Conservation (phyloP, 2,329 filamentous ascomycete genomes). For the Whalleya microplaca region DNA sequence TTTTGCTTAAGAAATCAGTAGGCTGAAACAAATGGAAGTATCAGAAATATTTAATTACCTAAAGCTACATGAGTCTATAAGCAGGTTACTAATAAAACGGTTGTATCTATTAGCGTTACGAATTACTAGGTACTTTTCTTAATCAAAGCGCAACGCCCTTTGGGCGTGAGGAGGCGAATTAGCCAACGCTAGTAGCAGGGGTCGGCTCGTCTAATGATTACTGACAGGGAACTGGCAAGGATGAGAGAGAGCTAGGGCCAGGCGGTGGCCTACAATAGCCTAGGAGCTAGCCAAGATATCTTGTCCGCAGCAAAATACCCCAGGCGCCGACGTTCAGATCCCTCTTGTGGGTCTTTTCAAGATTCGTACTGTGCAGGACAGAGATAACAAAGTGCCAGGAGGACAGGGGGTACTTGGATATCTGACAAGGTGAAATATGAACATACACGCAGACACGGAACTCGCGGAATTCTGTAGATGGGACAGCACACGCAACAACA, state of each 20-base stretch:
- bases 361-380: slow-evolving; percentile 14
- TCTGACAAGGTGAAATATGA: slow-evolving; percentile 15
- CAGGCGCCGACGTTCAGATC: slow-evolving; percentile 11
- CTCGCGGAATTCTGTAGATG: no score
- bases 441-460: slow-evolving; percentile 7
- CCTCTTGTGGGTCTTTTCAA: neutral
- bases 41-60: no score
- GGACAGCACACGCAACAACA: neutral
- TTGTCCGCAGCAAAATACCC: slow-evolving; percentile 10
- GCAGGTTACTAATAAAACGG: no score
- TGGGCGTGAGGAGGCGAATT: no score
- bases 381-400: slow-evolving; percentile 5
- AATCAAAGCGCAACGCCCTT: no score
- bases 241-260: slow-evolving; percentile 3
- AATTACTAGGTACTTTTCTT: no score
- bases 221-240: slow-evolving; percentile 14
- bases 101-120: no score
- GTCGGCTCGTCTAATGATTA: slow-evolving; percentile 7
- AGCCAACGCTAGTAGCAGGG: slow-evolving; percentile 11
- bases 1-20: no score
- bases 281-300: slow-evolving; percentile 17
- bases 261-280: slow-evolving; percentile 9
- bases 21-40: no score
- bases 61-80: no score
- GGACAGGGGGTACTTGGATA: neutral